phyloP scores from a whole-genome alignment of 768 basidiomycete genomes.

The Paxillus ammoniavirescens region DNA sequence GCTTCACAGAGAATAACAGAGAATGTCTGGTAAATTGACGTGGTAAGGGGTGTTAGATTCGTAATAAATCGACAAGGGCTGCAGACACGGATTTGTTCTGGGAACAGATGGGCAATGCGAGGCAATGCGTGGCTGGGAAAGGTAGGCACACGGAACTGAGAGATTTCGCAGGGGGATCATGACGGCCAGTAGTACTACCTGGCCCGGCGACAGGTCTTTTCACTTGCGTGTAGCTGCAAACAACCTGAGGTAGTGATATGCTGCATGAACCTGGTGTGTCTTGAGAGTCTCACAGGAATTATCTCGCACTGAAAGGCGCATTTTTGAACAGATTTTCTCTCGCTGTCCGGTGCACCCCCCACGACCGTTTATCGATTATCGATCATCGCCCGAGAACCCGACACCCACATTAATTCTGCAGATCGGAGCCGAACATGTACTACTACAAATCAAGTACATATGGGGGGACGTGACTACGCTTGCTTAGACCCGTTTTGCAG shows the following conservation, averaged over 20 bases:
- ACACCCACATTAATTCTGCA: background rate
- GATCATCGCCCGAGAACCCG: background rate
- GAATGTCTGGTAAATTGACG: slow-evolving; percentile 1
- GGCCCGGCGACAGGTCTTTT: slow-evolving; percentile 3
- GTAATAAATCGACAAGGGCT: background rate
- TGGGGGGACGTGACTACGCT: background rate
- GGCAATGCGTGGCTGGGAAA: slow-evolving; percentile 1
- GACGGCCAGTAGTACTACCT: background rate
- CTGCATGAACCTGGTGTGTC: background rate
- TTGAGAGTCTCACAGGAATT: slow-evolving; percentile 5
- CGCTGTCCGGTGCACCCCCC: slow-evolving; percentile 8
- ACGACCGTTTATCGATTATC: background rate
- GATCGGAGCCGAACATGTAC: background rate
- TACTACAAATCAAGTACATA: background rate
- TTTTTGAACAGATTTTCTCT: slow-evolving; percentile 14
- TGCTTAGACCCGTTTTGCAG: background rate
- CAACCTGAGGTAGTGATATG: slow-evolving; percentile 1
- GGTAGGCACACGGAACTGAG: background rate
- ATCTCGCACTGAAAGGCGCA: slow-evolving; percentile 5
- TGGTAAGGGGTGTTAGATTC: background rate
- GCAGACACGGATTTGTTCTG: background rate
- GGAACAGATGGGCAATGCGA: background rate
- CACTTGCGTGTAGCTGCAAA: slow-evolving; percentile 1
- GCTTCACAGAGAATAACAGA: background rate
- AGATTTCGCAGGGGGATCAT: background rate